Evolutionary conservation across 257 asterid genomes (phyloP).

Genomic region (Hygrophila difformis): DNA sequence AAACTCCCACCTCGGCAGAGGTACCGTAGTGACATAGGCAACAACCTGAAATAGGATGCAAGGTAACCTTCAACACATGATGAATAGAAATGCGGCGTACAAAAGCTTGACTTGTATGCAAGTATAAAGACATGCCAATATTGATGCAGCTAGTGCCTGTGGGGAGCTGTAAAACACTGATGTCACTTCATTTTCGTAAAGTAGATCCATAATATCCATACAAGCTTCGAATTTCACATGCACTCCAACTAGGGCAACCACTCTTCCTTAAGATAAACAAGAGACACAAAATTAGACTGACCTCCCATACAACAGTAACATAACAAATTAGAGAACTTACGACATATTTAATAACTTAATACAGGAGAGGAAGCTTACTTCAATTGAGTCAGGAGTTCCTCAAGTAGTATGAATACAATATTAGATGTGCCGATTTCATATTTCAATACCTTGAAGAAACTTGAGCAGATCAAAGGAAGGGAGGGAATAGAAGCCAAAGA

Average conservation of each 20-base stretch:
- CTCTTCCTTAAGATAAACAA: slow-evolving; percentile 25
- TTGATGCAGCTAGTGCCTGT: slow-evolving; percentile 54
- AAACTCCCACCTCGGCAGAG: slow-evolving; percentile 66
- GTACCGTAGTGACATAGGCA: slow-evolving; percentile 62
- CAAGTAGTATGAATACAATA: slow-evolving; percentile 36
- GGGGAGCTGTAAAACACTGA: slow-evolving; percentile 50
- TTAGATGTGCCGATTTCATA: slow-evolving; percentile 50
- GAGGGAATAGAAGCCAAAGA: slow-evolving; percentile 8
- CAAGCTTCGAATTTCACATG: slow-evolving; percentile 52
- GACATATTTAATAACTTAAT: slow-evolving; percentile 3
- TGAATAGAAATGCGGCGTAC: neutral
- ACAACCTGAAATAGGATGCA: slow-evolving; percentile 41
- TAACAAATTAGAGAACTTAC: neutral
- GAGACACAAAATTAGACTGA: neutral
- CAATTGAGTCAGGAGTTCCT: slow-evolving; percentile 53
- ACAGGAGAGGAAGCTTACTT: slow-evolving; percentile 34
- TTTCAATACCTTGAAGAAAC: slow-evolving; percentile 39
- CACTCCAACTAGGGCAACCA: slow-evolving; percentile 52
- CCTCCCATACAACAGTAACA: neutral
- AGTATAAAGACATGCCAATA: slow-evolving; percentile 36
- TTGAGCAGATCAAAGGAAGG: slow-evolving; percentile 11
- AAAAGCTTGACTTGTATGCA: slow-evolving; percentile 10
- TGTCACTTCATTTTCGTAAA: slow-evolving; percentile 62
- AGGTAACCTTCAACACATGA: slow-evolving; percentile 1
- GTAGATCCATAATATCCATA: slow-evolving; percentile 77